A percentile compares a stretch with the other conserved stretches of the same genome.
These are phyloP conservation scores for Trichoderma sp. DNA, from an alignment of 2,329 filamentous ascomycete species.

Conservation along the genomic window DNA sequence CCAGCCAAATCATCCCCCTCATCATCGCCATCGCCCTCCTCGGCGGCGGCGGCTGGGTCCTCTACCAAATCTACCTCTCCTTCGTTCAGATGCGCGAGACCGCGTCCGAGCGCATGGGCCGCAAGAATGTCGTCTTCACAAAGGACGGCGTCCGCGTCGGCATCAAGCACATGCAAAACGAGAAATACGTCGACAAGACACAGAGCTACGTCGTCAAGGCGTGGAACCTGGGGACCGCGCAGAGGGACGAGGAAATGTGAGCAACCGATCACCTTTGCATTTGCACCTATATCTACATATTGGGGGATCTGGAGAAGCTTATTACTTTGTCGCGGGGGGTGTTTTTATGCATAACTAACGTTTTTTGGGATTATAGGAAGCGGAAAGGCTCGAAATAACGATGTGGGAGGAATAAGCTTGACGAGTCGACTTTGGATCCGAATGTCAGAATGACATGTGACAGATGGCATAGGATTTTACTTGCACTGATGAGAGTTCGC, in stretches of 20 bases:
- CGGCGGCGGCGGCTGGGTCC: conserved; percentile 58
- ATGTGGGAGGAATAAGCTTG: background rate
- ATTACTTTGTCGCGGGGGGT: background rate
- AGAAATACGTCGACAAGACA: conserved; percentile 71
- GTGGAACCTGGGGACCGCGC: conserved; percentile 53
- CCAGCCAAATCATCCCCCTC: conserved; percentile 64
- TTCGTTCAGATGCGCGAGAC: conserved; percentile 61
- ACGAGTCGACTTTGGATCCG: background rate
- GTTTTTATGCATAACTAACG: background rate
- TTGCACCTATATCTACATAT: no score
- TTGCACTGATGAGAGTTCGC: background rate
- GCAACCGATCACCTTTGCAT: background rate
- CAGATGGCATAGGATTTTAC: background rate
- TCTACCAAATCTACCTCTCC: conserved; percentile 71
- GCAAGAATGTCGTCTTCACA: conserved; percentile 71
- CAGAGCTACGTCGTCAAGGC: conserved; percentile 67
- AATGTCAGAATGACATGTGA: background rate
- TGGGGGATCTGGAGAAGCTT: background rate
- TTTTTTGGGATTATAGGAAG: background rate
- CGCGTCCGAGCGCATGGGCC: conserved; percentile 67
- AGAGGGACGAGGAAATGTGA: conserved; percentile 26
- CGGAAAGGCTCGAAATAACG: background rate
- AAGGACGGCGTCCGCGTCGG: conserved; percentile 72
- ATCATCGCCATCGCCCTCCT: conserved; percentile 64
- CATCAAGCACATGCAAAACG: conserved; percentile 64